Evolutionary conservation across 2,329 filamentous ascomycete genomes (phyloP), one percentile per base, ranked within the genome.

Genomic region (Aspergillus candidus): DNA sequence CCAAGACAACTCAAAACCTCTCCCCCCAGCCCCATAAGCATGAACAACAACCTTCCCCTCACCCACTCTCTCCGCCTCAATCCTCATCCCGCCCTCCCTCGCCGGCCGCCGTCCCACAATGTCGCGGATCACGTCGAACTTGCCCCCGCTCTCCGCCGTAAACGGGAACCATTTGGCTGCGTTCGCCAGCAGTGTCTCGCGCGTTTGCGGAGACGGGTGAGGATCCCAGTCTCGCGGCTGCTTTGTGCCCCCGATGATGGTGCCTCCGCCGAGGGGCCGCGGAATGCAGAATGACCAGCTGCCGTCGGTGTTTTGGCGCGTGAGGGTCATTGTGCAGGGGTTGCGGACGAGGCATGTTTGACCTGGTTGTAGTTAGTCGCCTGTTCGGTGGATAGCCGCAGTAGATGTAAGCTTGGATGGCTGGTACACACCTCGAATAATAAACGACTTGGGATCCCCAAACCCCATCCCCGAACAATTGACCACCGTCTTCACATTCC

Each of bases 201-300:
- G 63, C 0, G 74, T 72, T 37, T 72, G 71, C 1, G 51, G 46
- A 0, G 70, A 76, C 1, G 79, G 74, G 13, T 70, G 63, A 0
- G 71, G 59, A 37, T 76, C 69, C 76, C 76, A 81, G 57, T 82
- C 69, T 43, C 75, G 65, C 1, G 73, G 70, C 55, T 84, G 76
- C 58, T 83, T 84, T 8, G 80, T 85, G 0, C 82, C 82, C 4
- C 82, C 82, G 14, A 85, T 75, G 32, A 85, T 70, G 0, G 81
- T 84, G 3, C 82, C 82, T 3, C 81, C 81, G 30, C 77, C 70
- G 18, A 80, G 75, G 7, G 74, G 75, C 2, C 82, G 73, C 1
- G 82, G 80, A 5, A 85, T 77, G 36, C 74, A 73, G 50, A 84
- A 84, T 0, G 74, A 73, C 78, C 80, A 83, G 7, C 69, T 73